Evolutionary conservation across 2,329 filamentous ascomycete genomes (phyloP).

Genomic region (Botrytis cinerea): DNA sequence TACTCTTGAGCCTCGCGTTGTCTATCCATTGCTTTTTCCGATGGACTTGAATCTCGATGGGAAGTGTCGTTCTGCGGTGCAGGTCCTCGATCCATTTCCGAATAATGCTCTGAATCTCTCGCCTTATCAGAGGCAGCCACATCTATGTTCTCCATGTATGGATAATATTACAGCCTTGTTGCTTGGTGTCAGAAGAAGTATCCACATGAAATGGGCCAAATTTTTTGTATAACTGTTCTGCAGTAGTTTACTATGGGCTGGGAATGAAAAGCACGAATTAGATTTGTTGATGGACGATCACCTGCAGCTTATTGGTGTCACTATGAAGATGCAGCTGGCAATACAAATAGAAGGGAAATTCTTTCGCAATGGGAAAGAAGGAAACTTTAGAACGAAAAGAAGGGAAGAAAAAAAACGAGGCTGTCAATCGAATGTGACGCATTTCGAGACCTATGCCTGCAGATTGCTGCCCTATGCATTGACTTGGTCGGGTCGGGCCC

Average conservation of each 20-base stretch:
- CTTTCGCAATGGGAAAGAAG: background rate
- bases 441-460: slow-evolving; percentile 5
- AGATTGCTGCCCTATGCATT: slow-evolving; percentile 26
- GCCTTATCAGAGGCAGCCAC: slow-evolving; percentile 24
- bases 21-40: slow-evolving; percentile 24
- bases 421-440: slow-evolving; percentile 21
- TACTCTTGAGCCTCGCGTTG: slow-evolving; percentile 25
- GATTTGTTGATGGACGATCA: slow-evolving; percentile 2
- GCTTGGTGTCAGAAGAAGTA: background rate
- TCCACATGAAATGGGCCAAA: slow-evolving; percentile 12
- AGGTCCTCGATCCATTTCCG: slow-evolving; percentile 18
- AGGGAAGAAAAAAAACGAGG: slow-evolving; percentile 22
- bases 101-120: slow-evolving; percentile 16
- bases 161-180: slow-evolving; percentile 21
- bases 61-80: slow-evolving; percentile 18
- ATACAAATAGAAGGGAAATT: slow-evolving; percentile 15
- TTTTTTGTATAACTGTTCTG: slow-evolving; percentile 18
- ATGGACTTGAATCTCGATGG: slow-evolving; percentile 14
- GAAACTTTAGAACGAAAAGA: slow-evolving; percentile 3
- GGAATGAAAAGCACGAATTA: background rate
- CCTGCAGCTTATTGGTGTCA: slow-evolving; percentile 23
- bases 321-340: slow-evolving; percentile 17
- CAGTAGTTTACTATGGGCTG: slow-evolving; percentile 21
- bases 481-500: slow-evolving; percentile 19
- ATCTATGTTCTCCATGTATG: slow-evolving; percentile 25